Evolutionary conservation across 805 yeast genomes (phyloP).

Genomic region (Sugiyamaella floridensis): DNA sequence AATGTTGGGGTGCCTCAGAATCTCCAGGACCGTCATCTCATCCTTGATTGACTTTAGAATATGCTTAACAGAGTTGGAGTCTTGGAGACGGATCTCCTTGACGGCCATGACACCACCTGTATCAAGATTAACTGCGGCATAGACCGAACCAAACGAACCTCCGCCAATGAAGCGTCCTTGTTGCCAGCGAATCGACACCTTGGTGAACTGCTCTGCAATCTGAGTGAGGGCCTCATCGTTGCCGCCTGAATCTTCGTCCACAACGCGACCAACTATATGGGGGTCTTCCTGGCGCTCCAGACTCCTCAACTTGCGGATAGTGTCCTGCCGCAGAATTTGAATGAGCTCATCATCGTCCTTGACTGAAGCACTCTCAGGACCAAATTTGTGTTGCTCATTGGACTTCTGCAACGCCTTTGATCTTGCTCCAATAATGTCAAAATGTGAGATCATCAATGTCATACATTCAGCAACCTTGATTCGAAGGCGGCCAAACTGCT

Average conservation of each 20-base stretch:
- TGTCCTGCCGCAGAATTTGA: constrained; percentile 55
- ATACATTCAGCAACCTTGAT: constrained; percentile 89
- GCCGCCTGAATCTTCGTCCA: constrained; percentile 70
- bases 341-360: constrained; percentile 49
- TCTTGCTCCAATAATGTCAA: constrained; percentile 97
- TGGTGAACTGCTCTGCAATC: constrained; percentile 81
- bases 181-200: constrained; percentile 94
- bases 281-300: constrained; percentile 53
- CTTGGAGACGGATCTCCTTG: constrained; percentile 87
- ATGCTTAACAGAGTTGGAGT: constrained; percentile 73
- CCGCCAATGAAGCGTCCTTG: constrained; percentile 91
- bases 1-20: constrained; percentile 91
- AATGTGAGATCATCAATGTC: constrained; percentile 88
- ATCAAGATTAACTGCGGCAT: constrained; percentile 84
- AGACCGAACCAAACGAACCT: constrained; percentile 93
- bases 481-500: constrained; percentile 64
- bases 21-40: constrained; percentile 93
- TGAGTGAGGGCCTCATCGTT: constrained; percentile 83
- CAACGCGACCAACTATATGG: constrained; percentile 71
- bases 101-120: constrained; percentile 97
- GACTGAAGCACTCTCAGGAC: constrained; percentile 35
- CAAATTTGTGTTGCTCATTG: constrained; percentile 29
- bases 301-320: constrained; percentile 55
- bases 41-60: constrained; percentile 86
- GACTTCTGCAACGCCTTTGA: constrained; percentile 53